Percentiles rank a stretch among this genome's conserved stretches.
These are phyloP conservation scores for Neurospora sublineolata DNA, from an alignment of 495 filamentous ascomycete genomes.

Conservation along the genomic window DNA sequence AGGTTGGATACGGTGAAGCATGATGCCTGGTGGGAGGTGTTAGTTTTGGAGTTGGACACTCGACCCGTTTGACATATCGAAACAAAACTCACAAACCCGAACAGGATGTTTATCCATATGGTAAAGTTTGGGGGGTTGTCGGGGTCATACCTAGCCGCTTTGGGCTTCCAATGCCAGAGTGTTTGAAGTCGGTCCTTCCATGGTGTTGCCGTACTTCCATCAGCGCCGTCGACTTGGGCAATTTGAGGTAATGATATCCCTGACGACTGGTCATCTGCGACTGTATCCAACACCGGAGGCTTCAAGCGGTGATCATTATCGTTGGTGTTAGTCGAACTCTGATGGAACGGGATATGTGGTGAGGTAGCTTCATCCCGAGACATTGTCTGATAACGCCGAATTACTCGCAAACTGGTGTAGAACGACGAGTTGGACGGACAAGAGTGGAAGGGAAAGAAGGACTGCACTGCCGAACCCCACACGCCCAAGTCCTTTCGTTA, in stretches of 20 bases:
- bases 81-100: conserved; percentile 18
- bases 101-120: conserved; percentile 21
- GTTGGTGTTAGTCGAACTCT: neutral
- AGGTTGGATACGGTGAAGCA: conserved; percentile 53
- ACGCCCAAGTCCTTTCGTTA: neutral
- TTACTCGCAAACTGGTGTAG: neutral
- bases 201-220: neutral
- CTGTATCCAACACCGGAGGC: neutral
- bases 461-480: neutral
- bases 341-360: neutral
- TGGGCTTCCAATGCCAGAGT: conserved; percentile 18
- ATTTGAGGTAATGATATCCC: neutral
- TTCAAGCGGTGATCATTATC: neutral
- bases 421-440: neutral
- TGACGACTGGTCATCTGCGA: neutral
- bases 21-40: conserved; percentile 6
- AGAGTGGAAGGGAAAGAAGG: neutral
- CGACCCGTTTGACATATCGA: neutral
- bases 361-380: neutral
- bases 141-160: conserved; percentile 19
- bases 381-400: neutral
- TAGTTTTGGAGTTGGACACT: neutral
- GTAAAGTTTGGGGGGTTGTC: conserved; percentile 24
- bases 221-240: neutral
- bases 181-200: neutral